These are phyloP conservation scores for Cutaneotrichosporon sp. DNA, from an alignment of 1,284 basidiomycete genomes.

Conservation along the genomic window DNA sequence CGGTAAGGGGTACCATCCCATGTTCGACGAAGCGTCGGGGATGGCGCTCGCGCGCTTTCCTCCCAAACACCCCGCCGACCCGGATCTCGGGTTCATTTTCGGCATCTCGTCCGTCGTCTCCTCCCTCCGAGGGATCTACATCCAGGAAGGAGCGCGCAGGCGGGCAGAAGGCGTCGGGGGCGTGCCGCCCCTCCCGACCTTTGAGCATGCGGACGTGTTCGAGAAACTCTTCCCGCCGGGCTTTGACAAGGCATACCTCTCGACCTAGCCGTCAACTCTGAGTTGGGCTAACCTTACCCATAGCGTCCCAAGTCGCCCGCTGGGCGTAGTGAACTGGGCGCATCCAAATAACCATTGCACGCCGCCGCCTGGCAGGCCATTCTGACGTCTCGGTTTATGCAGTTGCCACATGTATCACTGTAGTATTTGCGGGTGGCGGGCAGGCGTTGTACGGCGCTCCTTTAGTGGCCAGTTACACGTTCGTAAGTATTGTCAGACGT, in stretches of 20 bases:
- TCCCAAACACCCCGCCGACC: constrained; percentile 78
- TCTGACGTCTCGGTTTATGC: no score
- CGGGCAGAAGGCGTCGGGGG: constrained; percentile 3
- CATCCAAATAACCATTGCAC: no score
- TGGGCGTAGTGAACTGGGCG: no score
- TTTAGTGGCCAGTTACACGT: no score
- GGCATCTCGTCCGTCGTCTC: constrained; percentile 77
- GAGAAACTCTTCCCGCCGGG: constrained; percentile 27
- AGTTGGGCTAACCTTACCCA: no score
- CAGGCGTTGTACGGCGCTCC: no score
- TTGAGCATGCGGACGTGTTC: constrained; percentile 35
- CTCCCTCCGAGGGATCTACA: constrained; percentile 74
- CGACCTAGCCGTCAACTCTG: constrained; percentile 26
- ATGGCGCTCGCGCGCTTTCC: constrained; percentile 82
- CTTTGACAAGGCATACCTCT: constrained; percentile 28
- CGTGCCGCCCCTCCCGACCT: constrained; percentile 9
- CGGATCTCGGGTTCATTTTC: constrained; percentile 90
- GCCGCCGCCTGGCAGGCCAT: no score
- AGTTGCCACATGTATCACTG: no score
- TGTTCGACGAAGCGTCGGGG: constrained; percentile 71
- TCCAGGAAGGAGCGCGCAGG: constrained; percentile 56
- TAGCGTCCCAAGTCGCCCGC: no score
- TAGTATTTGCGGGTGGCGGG: no score
- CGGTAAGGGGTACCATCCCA: constrained; percentile 73
- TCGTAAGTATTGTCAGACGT: no score